Base-by-base conservation (phyloP, 2,329 filamentous ascomycete genomes). In the Ceratocystiopsis sp. region DNA sequence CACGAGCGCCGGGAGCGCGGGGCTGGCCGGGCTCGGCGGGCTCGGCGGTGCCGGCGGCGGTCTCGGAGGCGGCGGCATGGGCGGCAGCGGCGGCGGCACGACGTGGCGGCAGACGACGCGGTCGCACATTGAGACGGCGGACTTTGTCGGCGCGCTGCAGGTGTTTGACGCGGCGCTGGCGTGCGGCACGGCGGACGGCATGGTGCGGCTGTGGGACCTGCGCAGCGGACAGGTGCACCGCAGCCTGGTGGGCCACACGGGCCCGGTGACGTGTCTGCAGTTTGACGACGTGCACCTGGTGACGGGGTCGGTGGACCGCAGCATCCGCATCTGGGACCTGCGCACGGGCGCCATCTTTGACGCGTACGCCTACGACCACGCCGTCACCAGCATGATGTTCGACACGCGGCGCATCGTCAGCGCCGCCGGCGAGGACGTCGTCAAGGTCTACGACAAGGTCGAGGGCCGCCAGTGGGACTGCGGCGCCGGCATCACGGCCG, bases 381-480 rank as follows among this genome's bases (percentile, higher is more conserved):
- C 87, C 0, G 75, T 98, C 45, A 93, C 86, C 32, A 84, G 80
- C 66, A 94, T 96, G 86, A 93, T 93, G 80, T 98, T 98, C 58
- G 91, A 98, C 61, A 65, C 75, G 14, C 78, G 87, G 42, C 77
- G 87, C 41, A 98, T 98, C 51, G 86, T 91, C 33, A 76, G 82
- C 42, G 89, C 91, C 3, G 86, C 86, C 0, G 84, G 87, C 37
- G 91, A 96, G 60, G 79, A 86, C 54, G 85, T 96, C 19, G 87
- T 91, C 53, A 98, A 98, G 64, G 82, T 98, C 46, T 98, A 96
- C 64, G 91, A 98, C 65, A 96, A 96, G 69, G 80, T 85, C 3
- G 91, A 98, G 57, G 86, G 86, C 36, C 70, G 84, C 48, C 91
- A 96, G 61, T 98, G 91, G 91, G 85, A 94, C 59, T 95, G 87